phyloP scores from a whole-genome alignment of 2,329 filamentous ascomycete genomes.

The Chrysoporthe deuterocubensis region DNA sequence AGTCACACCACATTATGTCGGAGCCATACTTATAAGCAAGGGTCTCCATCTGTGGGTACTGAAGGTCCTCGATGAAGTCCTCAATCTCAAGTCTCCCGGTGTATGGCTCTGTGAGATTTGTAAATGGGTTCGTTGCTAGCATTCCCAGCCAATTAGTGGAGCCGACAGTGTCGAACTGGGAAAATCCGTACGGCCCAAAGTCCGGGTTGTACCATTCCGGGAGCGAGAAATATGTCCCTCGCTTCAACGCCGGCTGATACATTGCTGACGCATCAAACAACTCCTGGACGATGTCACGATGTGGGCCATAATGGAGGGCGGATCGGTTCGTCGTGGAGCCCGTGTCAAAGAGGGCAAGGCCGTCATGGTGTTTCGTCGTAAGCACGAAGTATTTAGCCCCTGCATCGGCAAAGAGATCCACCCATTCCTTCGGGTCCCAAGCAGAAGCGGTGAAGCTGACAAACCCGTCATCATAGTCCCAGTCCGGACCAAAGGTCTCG shows the following conservation, averaged over 20 bases:
- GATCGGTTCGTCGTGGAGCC: conserved; percentile 44
- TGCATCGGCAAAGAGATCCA: conserved; percentile 55
- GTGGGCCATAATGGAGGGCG: conserved; percentile 46
- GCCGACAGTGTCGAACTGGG: conserved; percentile 35
- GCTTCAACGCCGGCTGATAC: conserved; percentile 46
- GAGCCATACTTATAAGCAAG: conserved; percentile 48
- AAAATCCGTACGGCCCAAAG: conserved; percentile 49
- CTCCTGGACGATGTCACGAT: conserved; percentile 46
- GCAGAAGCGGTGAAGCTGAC: conserved; percentile 53
- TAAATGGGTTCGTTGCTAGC: conserved; percentile 49
- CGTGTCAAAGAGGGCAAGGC: conserved; percentile 50
- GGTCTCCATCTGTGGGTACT: conserved; percentile 51
- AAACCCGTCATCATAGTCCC: conserved; percentile 61
- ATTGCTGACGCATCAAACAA: conserved; percentile 47
- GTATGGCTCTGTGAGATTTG: conserved; percentile 45
- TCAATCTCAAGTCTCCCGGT: conserved; percentile 43
- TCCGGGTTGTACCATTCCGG: conserved; percentile 55
- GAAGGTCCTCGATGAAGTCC: conserved; percentile 49
- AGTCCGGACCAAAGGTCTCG: conserved; percentile 52
- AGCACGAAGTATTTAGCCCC: conserved; percentile 55
- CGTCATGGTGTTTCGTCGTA: conserved; percentile 53
- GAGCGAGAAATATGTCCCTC: conserved; percentile 53
- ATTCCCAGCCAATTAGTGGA: conserved; percentile 44
- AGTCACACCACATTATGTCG: conserved; percentile 57
- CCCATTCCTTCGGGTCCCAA: conserved; percentile 57